Conservation (phyloP, 139 green algal species). For the Astrephomene gubernaculifera region DNA sequence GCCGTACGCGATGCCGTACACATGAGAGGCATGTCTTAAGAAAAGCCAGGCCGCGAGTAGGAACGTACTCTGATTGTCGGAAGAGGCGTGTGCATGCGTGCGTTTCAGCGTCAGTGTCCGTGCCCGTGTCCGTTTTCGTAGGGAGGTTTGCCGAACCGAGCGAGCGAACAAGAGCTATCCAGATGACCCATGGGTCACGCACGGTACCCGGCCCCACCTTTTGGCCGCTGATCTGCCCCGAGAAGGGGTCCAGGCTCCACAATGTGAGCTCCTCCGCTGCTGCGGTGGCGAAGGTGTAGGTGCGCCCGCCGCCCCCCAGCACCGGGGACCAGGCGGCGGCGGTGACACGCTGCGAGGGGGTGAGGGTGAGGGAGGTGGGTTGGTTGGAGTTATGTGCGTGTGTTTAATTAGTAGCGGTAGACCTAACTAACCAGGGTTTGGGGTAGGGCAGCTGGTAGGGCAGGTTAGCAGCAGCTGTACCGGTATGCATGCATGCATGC, state of each 20-base stretch:
- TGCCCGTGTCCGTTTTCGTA: too few relatives aligned
- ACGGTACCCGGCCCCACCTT: slow-evolving; percentile 43
- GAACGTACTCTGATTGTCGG: too few relatives aligned
- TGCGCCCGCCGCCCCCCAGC: slow-evolving; percentile 11
- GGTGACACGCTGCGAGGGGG: slow-evolving; percentile 43
- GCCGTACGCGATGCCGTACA: too few relatives aligned
- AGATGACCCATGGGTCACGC: too few relatives aligned
- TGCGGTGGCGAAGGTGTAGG: slow-evolving; percentile 61
- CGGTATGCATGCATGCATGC: background rate
- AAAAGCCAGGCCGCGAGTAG: too few relatives aligned
- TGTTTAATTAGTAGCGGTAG: background rate
- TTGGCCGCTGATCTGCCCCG: slow-evolving; percentile 19
- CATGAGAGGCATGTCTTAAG: too few relatives aligned
- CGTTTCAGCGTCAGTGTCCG: too few relatives aligned
- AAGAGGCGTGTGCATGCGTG: too few relatives aligned
- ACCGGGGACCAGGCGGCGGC: slow-evolving; percentile 47
- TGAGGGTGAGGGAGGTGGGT: background rate
- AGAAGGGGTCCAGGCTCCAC: slow-evolving; percentile 61
- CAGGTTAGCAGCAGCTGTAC: background rate
- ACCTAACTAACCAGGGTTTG: background rate
- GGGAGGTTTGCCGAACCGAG: too few relatives aligned
- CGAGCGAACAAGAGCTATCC: too few relatives aligned
- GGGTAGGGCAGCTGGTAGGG: background rate
- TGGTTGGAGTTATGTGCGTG: background rate
- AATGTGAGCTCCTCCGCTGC: slow-evolving; percentile 49